These are phyloP conservation scores for Apiotrichum akiyoshidainum DNA, from an alignment of 1,284 basidiomycete species.

Conservation along the genomic window DNA sequence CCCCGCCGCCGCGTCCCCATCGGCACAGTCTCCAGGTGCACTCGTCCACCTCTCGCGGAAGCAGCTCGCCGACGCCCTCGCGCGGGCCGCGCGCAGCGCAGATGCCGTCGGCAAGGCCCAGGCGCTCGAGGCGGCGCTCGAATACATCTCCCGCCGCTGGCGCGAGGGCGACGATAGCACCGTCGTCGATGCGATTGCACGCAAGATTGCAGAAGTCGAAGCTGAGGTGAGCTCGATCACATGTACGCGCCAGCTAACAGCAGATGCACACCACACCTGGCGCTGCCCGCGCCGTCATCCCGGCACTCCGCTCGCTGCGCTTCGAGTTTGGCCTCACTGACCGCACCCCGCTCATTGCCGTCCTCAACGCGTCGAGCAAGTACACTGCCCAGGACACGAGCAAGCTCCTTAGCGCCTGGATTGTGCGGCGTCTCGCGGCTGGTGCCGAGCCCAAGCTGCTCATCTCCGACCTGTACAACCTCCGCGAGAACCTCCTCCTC, in stretches of 20 bases:
- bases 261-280: conserved; percentile 26
- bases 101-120: conserved; percentile 1
- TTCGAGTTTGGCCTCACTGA: conserved; percentile 36
- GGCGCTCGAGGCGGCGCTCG: conserved; percentile 29
- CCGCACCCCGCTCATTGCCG: conserved; percentile 23
- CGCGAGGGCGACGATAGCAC: conserved; percentile 12
- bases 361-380: not conserved
- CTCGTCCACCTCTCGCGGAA: conserved; percentile 24
- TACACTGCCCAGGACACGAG: not conserved
- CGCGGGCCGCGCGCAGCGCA: conserved; percentile 15
- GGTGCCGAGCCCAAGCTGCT: conserved; percentile 18
- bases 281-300: conserved; percentile 15
- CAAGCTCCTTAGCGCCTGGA: conserved; percentile 17
- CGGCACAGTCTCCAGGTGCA: conserved; percentile 12
- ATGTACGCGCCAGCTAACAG: conserved; percentile 13
- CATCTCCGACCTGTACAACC: conserved; percentile 13
- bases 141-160: conserved; percentile 37
- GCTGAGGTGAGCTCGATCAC: conserved; percentile 30
- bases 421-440: conserved; percentile 25
- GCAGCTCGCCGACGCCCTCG: conserved; percentile 32
- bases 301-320: conserved; percentile 29
- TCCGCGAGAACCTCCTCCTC: conserved; percentile 14
- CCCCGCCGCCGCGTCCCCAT: not conserved
- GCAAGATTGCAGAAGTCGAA: conserved; percentile 43
- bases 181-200: conserved; percentile 29